phyloP scores from a whole-genome alignment of 2,329 filamentous ascomycete genomes.

The Pseudogymnoascus verrucosus region DNA sequence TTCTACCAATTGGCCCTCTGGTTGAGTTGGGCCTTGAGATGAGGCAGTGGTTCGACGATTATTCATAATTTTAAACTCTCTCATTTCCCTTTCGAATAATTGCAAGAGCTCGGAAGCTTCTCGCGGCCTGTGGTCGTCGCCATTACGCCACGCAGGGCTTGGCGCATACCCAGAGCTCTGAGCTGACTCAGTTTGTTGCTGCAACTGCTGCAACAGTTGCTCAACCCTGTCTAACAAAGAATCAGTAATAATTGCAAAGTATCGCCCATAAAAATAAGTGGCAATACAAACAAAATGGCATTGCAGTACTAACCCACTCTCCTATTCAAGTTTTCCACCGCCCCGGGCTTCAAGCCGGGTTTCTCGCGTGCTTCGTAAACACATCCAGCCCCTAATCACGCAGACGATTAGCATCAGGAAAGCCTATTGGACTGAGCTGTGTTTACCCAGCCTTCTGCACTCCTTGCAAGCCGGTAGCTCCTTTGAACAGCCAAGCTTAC shows the following conservation, averaged over 20 bases:
- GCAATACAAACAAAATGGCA: background rate
- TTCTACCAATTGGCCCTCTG: background rate
- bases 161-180: background rate
- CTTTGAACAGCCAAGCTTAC: constrained; percentile 31
- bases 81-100: background rate
- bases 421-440: background rate
- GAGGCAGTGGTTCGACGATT: background rate
- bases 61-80: constrained; percentile 1
- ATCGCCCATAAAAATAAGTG: constrained; percentile 7
- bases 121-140: background rate
- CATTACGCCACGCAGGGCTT: constrained; percentile 5
- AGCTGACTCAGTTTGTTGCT: constrained; percentile 1
- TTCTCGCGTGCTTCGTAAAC: constrained; percentile 28
- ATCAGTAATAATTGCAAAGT: constrained; percentile 17
- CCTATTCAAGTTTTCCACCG: constrained; percentile 30
- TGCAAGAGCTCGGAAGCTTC: background rate
- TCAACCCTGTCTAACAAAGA: constrained; percentile 19
- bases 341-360: constrained; percentile 32
- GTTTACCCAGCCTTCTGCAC: constrained; percentile 25
- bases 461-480: constrained; percentile 29
- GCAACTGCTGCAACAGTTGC: constrained; percentile 7
- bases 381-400: constrained; percentile 20
- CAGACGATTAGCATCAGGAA: background rate
- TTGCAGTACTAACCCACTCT: constrained; percentile 23
- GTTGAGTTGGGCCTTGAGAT: background rate